phyloP scores from a whole-genome alignment of 1,284 basidiomycete species.

The Sutorius eximius region DNA sequence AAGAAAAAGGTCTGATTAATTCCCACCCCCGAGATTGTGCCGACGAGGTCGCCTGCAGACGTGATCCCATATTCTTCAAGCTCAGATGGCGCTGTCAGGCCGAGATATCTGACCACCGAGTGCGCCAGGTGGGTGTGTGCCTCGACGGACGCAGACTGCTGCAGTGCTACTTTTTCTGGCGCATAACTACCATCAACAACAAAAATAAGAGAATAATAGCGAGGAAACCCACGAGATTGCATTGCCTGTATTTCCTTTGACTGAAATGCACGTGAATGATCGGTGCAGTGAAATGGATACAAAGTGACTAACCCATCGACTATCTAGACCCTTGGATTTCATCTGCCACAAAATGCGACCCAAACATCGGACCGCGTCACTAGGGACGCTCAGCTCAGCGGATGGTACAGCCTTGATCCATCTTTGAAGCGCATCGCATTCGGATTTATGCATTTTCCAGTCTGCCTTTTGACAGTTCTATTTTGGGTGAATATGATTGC shows the following conservation, averaged over 20 bases:
- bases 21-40: constrained; percentile 67
- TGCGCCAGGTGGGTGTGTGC: constrained; percentile 69
- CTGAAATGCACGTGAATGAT: constrained; percentile 40
- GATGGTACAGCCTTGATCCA: constrained; percentile 56
- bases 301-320: constrained; percentile 55
- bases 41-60: constrained; percentile 63
- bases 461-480: constrained; percentile 78
- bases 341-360: constrained; percentile 72
- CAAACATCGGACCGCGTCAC: constrained; percentile 74
- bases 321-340: constrained; percentile 53
- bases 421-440: constrained; percentile 68
- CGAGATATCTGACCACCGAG: constrained; percentile 66
- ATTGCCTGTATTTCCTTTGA: constrained; percentile 63
- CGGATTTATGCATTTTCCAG: constrained; percentile 74
- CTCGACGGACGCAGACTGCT: constrained; percentile 47
- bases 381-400: constrained; percentile 52
- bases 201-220: not conserved
- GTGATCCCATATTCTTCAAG: constrained; percentile 56
- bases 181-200: constrained; percentile 26
- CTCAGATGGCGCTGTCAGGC: constrained; percentile 55
- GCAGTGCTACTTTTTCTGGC: constrained; percentile 47
- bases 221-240: constrained; percentile 66
- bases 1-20: not conserved
- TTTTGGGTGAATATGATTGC: not conserved
- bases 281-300: not conserved